These are phyloP conservation scores for Russula emetica DNA, from an alignment of 768 basidiomycete genomes.

Conservation along the genomic window DNA sequence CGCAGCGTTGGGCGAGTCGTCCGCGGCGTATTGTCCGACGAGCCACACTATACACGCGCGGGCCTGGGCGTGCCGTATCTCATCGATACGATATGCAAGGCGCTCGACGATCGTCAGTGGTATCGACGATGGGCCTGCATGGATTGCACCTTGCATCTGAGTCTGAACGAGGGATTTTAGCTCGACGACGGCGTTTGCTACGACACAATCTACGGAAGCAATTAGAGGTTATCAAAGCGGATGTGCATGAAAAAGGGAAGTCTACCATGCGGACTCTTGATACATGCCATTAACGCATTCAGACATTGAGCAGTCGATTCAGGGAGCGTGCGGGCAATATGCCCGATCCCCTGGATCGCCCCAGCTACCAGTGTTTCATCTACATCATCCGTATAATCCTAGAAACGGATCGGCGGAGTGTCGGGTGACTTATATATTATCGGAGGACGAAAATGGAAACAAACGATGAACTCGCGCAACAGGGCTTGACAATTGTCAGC, in stretches of 20 bases:
- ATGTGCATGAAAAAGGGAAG: neutral
- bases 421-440: neutral
- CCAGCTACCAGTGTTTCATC: conserved; percentile 68
- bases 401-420: neutral
- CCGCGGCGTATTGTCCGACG: conserved; percentile 80
- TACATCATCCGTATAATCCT: conserved; percentile 82
- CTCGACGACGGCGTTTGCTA: conserved; percentile 77
- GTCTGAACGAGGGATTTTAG: conserved; percentile 80
- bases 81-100: conserved; percentile 73
- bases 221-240: conserved; percentile 3
- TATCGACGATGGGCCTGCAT: conserved; percentile 25
- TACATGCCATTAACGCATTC: conserved; percentile 69
- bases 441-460: conserved; percentile 32
- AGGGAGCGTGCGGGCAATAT: conserved; percentile 63
- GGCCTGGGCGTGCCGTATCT: conserved; percentile 74
- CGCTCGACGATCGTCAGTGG: conserved; percentile 70
- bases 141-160: conserved; percentile 43
- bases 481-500: conserved; percentile 64
- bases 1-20: conserved; percentile 37
- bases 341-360: conserved; percentile 75
- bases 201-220: conserved; percentile 56
- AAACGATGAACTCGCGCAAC: conserved; percentile 79
- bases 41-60: conserved; percentile 90
- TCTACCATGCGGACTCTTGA: conserved; percentile 66
- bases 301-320: conserved; percentile 69